These are phyloP conservation scores for Plectranthus barbatus DNA, from an alignment of 257 asterid species.

Conservation along the genomic window DNA sequence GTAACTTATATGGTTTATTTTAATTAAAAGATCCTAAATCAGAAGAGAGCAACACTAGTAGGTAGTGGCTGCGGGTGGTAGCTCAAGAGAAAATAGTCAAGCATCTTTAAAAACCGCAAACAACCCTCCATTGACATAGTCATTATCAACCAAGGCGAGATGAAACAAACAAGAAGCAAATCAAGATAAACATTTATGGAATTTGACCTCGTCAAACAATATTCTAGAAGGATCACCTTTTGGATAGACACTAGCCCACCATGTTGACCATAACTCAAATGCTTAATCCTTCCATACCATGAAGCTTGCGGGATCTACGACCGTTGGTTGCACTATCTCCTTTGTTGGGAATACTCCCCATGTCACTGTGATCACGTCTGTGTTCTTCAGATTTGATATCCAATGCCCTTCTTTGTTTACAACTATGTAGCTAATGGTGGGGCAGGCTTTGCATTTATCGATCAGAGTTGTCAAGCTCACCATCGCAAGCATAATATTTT, in stretches of 20 bases:
- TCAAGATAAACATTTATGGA: no score
- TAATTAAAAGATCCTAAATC: no score
- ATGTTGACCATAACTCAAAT: slow-evolving; percentile 81
- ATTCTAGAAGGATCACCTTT: slow-evolving; percentile 59
- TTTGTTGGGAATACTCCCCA: slow-evolving; percentile 95
- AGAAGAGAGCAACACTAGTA: no score
- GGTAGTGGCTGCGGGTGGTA: no score
- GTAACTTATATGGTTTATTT: no score
- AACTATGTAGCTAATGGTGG: slow-evolving; percentile 72
- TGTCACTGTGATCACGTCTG: slow-evolving; percentile 72
- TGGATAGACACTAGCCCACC: slow-evolving; percentile 83
- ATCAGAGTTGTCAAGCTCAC: no score
- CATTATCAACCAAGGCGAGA: slow-evolving; percentile 89
- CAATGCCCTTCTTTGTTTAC: slow-evolving; percentile 57
- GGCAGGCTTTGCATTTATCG: slow-evolving; percentile 53
- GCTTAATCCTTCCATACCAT: slow-evolving; percentile 93
- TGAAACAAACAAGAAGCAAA: no score
- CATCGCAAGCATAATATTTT: no score
- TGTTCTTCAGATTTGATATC: slow-evolving; percentile 44
- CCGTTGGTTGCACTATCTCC: slow-evolving; percentile 83
- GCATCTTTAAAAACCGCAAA: slow-evolving; percentile 63
- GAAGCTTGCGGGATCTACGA: slow-evolving; percentile 82
- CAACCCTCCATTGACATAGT: slow-evolving; percentile 63
- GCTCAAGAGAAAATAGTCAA: slow-evolving; percentile 15
- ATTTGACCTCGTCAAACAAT: slow-evolving; percentile 68